A percentile compares a stretch with the other conserved stretches of the same genome.
phyloP scores from a whole-genome alignment of 805 yeast genomes.

The Metschnikowia kunwiensis region DNA sequence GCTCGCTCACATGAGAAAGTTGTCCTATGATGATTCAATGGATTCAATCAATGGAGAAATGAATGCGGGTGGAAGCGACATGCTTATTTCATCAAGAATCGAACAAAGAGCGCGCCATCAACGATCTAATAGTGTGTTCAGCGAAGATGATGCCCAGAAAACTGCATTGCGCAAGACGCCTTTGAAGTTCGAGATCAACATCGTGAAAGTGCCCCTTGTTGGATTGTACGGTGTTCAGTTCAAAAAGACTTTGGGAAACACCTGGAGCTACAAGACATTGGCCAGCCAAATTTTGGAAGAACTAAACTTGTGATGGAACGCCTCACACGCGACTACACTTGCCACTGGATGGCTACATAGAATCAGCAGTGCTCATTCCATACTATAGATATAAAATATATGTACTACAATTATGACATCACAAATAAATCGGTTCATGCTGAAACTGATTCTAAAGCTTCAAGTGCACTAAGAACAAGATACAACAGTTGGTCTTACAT shows the following conservation, averaged over 20 bases:
- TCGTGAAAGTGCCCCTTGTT: conserved; percentile 87
- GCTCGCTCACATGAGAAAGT: conserved; percentile 24
- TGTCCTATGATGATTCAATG: conserved; percentile 54
- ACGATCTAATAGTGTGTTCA: conserved; percentile 25
- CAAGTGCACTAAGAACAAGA: no score
- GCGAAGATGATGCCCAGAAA: conserved; percentile 15
- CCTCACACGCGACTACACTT: no score
- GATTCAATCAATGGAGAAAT: conserved; percentile 51
- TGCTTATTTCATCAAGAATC: conserved; percentile 57
- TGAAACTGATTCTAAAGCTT: no score
- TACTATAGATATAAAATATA: no score
- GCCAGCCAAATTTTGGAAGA: conserved; percentile 81
- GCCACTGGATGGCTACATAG: no score
- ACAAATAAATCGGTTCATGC: no score
- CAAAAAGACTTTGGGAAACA: conserved; percentile 88
- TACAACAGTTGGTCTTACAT: no score
- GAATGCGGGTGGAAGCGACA: conserved; percentile 53
- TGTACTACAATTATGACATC: no score
- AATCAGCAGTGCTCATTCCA: no score
- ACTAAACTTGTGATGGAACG: conserved; percentile 49
- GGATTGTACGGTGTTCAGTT: conserved; percentile 92
- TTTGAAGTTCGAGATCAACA: conserved; percentile 82
- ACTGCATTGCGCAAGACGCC: conserved; percentile 42
- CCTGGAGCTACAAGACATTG: conserved; percentile 90
- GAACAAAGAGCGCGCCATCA: conserved; percentile 48